Conservation (phyloP, 2,329 filamentous ascomycete species). For the Aureobasidium sp. region DNA sequence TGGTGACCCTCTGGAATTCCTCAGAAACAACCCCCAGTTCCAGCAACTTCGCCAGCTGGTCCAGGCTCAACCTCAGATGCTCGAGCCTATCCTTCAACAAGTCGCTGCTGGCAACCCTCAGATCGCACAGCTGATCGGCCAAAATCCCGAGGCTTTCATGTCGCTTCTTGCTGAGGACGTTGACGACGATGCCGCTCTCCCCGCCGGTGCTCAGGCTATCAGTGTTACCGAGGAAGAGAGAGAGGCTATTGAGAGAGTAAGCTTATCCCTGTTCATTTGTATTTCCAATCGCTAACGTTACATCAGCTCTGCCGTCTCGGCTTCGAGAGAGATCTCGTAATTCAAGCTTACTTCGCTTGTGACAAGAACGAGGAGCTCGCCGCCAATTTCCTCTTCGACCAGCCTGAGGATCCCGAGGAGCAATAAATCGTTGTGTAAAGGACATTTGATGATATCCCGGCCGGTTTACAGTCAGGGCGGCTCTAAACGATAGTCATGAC, state of each 20-base stretch:
- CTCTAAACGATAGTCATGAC: conserved; percentile 4
- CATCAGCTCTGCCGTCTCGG: conserved; percentile 79
- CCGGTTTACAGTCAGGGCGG: neutral
- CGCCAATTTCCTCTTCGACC: conserved; percentile 96
- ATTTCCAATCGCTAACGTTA: conserved; percentile 11
- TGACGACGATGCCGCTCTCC: conserved; percentile 72
- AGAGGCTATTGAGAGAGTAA: conserved; percentile 90
- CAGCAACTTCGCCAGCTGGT: conserved; percentile 96
- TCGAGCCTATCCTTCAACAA: conserved; percentile 95
- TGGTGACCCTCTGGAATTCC: conserved; percentile 67
- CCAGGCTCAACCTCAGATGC: conserved; percentile 96
- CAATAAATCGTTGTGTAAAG: neutral
- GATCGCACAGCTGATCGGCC: conserved; percentile 82
- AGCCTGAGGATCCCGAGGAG: conserved; percentile 65
- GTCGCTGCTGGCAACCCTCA: conserved; percentile 92
- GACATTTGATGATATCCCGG: neutral
- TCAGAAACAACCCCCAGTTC: conserved; percentile 93
- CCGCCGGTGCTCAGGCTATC: conserved; percentile 82
- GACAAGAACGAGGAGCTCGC: conserved; percentile 99
- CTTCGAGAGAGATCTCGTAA: conserved; percentile 86
- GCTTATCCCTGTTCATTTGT: conserved; percentile 27
- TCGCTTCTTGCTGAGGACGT: conserved; percentile 81
- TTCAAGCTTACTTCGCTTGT: conserved; percentile 97
- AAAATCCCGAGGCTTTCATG: conserved; percentile 89
- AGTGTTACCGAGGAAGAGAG: conserved; percentile 92